Conservation (phyloP, 331 rosid genomes). For the Erythrophleum ivorense region DNA sequence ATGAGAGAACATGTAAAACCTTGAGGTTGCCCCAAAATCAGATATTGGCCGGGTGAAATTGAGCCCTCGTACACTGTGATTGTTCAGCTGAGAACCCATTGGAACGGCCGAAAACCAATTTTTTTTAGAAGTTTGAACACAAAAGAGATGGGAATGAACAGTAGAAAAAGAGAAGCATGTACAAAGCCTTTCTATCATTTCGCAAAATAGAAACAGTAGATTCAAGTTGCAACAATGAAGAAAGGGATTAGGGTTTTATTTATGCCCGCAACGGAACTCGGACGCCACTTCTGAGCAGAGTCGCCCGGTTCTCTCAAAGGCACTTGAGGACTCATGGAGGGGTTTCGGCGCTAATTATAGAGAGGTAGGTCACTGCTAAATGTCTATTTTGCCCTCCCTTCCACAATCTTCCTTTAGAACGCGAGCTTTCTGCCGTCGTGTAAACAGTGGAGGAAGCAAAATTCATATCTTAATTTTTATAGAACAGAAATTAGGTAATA, state of each 20-base stretch:
- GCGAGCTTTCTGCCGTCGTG: no score
- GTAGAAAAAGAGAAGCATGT: constrained; percentile 7
- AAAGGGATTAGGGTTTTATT: constrained; percentile 28
- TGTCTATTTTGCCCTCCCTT: neutral
- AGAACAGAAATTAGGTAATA: no score
- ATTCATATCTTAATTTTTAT: no score
- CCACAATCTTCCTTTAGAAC: neutral
- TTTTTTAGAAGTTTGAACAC: neutral
- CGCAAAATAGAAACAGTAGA: constrained; percentile 6
- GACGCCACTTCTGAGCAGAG: constrained; percentile 32
- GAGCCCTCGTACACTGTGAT: constrained; percentile 42
- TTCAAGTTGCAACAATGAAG: constrained; percentile 31
- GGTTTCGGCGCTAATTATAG: neutral
- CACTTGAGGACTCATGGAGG: constrained; percentile 27
- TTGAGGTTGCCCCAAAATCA: constrained; percentile 48
- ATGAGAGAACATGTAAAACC: constrained; percentile 45
- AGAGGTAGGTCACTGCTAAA: neutral
- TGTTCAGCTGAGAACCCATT: constrained; percentile 55
- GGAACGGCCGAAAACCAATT: constrained; percentile 55
- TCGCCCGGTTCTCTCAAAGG: constrained; percentile 70
- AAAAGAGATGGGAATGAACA: neutral
- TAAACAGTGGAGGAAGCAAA: no score
- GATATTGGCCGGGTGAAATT: constrained; percentile 78
- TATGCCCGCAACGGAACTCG: constrained; percentile 87
- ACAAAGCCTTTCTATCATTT: constrained; percentile 41